Conservation (phyloP, 1,284 basidiomycete species). For the Puccinia triticina region DNA sequence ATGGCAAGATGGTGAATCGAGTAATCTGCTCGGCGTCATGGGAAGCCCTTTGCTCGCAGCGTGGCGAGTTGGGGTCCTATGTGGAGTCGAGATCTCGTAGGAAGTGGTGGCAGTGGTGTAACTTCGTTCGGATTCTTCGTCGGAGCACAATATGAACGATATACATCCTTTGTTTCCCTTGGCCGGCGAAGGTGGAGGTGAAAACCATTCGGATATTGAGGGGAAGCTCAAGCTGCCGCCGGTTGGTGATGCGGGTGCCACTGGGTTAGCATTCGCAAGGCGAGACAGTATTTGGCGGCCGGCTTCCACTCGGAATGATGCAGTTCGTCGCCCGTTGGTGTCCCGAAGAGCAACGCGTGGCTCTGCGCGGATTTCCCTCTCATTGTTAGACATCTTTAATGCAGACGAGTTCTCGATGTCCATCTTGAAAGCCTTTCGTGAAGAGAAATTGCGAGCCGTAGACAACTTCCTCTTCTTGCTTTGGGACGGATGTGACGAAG, state of each 20-base stretch:
- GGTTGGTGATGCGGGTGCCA: conserved; percentile 12
- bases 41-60: not conserved
- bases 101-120: not conserved
- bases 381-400: not conserved
- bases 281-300: not conserved
- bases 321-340: conserved; percentile 22
- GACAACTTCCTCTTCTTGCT: conserved; percentile 13
- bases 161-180: conserved; percentile 45
- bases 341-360: not conserved
- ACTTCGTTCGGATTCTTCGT: conserved; percentile 44
- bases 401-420: conserved; percentile 11
- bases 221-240: not conserved
- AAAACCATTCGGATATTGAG: conserved; percentile 45
- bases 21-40: conserved; percentile 10
- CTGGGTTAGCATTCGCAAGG: not conserved
- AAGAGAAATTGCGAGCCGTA: not conserved
- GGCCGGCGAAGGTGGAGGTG: conserved; percentile 21
- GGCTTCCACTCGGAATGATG: not conserved
- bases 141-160: conserved; percentile 47
- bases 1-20: conserved; percentile 15
- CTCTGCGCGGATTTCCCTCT: not conserved
- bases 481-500: conserved; percentile 2
- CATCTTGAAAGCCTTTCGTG: not conserved
- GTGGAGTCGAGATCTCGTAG: conserved; percentile 6
- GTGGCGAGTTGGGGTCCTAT: not conserved